These are phyloP conservation scores for Paulownia fortunei DNA, from an alignment of 257 asterid genomes.

Conservation along the genomic window DNA sequence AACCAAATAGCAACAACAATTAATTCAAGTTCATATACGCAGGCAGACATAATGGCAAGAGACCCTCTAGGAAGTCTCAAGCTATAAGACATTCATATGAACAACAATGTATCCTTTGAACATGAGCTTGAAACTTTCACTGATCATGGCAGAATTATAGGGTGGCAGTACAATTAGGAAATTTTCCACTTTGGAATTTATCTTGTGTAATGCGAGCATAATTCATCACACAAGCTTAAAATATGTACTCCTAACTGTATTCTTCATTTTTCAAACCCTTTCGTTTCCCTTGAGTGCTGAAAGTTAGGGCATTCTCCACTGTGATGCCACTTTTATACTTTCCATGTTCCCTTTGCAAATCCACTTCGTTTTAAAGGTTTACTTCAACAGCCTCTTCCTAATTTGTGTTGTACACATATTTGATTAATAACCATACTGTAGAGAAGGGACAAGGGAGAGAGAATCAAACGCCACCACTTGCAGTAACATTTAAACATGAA, in stretches of 20 bases:
- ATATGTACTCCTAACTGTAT: neutral
- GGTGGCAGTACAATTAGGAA: neutral
- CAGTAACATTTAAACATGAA: neutral
- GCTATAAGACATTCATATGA: neutral
- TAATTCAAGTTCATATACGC: neutral
- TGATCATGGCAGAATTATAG: neutral
- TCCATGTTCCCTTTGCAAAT: neutral
- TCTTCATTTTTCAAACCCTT: neutral
- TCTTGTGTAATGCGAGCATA: neutral
- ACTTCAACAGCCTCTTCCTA: neutral
- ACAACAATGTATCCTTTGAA: neutral
- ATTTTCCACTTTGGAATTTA: neutral
- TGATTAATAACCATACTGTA: neutral
- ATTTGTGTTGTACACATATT: neutral
- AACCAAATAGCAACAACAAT: constrained; percentile 16
- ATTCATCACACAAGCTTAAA: neutral
- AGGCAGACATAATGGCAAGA: neutral
- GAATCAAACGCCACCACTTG: neutral
- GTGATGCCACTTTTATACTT: neutral
- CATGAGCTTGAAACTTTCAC: constrained; percentile 11
- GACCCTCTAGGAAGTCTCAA: constrained; percentile 16
- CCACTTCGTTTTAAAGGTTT: neutral
- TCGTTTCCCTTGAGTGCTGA: neutral
- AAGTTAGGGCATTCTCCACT: neutral
- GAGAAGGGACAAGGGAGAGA: neutral